phyloP scores from a whole-genome alignment of 805 yeast species.

The Myxozyma neotropica region DNA sequence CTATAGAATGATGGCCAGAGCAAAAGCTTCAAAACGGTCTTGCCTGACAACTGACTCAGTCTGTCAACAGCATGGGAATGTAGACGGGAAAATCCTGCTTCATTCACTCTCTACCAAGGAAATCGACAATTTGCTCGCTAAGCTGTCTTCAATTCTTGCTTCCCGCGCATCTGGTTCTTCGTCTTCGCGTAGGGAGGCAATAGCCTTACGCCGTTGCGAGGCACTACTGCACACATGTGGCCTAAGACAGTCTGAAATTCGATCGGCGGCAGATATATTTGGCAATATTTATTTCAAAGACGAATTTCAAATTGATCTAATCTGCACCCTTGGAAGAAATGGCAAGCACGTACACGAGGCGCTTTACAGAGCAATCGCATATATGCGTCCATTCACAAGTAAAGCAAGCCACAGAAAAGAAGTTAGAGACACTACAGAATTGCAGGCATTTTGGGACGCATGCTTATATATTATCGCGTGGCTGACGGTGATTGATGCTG shows the following conservation, averaged over 20 bases:
- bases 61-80: background rate
- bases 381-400: background rate
- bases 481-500: constrained; percentile 5
- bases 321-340: constrained; percentile 4
- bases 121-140: background rate
- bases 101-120: background rate
- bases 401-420: background rate
- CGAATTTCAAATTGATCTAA: constrained; percentile 1
- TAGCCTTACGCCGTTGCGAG: background rate
- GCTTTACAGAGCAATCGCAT: background rate
- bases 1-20: background rate
- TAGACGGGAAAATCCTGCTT: background rate
- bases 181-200: background rate
- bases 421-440: background rate
- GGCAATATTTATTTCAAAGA: constrained; percentile 1
- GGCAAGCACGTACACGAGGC: constrained; percentile 4
- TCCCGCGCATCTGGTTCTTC: no score
- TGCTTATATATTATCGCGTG: constrained; percentile 4
- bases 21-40: background rate
- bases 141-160: background rate
- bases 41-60: background rate
- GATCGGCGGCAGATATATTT: constrained; percentile 1
- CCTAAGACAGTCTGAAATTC: background rate
- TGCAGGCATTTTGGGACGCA: constrained; percentile 5
- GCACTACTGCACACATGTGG: constrained; percentile 3